phyloP scores from a whole-genome alignment of 768 basidiomycete genomes.

The Suillus brevipes region DNA sequence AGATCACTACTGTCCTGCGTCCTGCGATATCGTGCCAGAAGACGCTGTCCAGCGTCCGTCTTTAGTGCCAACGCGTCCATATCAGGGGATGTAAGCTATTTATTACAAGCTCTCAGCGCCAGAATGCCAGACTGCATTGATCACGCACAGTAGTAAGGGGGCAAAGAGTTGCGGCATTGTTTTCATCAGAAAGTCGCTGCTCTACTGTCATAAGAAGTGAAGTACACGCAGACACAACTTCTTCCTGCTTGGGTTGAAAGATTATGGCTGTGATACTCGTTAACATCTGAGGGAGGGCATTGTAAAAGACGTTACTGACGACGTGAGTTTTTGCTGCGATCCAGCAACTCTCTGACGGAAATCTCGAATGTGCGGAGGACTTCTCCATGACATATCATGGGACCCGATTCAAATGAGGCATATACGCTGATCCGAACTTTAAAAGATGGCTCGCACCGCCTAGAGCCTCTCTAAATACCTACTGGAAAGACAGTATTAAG shows the following conservation, averaged over 20 bases:
- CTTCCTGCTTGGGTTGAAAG: background rate
- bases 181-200: background rate
- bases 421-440: background rate
- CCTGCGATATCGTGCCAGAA: background rate
- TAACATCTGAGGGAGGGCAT: background rate
- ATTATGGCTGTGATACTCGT: background rate
- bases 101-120: background rate
- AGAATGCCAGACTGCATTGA: background rate
- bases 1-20: background rate
- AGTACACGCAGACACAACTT: background rate
- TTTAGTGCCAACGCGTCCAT: background rate
- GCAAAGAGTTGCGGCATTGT: background rate
- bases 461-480: background rate
- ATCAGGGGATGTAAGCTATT: background rate
- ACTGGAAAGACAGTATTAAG: background rate
- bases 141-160: background rate
- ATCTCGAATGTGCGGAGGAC: constrained; percentile 3
- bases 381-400: constrained; percentile 12
- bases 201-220: background rate
- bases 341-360: background rate
- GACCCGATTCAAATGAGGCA: constrained; percentile 12
- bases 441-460: background rate
- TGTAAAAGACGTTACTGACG: background rate
- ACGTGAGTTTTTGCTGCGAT: background rate
- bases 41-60: background rate